Percentiles rank a stretch among this genome's conserved stretches.
Conservation (phyloP, 352 stramenopile species). For the Phytopythium chamaehyphon region DNA sequence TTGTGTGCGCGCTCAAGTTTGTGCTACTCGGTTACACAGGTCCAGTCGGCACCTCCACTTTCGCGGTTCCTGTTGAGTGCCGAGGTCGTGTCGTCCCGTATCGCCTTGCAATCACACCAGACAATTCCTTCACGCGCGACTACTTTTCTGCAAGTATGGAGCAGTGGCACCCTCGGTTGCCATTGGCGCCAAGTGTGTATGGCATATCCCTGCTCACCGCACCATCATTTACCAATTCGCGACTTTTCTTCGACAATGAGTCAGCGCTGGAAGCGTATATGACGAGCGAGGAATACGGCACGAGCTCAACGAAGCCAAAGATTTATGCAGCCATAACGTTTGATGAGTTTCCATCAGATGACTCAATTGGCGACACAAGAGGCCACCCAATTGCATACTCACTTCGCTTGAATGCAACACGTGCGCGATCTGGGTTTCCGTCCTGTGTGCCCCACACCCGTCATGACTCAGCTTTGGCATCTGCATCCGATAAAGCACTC, state of each 20-base stretch:
- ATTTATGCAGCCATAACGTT: conserved; percentile 71
- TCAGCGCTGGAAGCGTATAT: conserved; percentile 51
- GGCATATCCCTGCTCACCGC: conserved; percentile 41
- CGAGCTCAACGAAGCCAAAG: conserved; percentile 40
- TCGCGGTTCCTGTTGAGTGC: conserved; percentile 43
- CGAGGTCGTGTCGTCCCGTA: conserved; percentile 54
- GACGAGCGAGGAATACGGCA: conserved; percentile 40
- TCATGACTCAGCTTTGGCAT: conserved; percentile 9
- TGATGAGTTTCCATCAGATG: conserved; percentile 31
- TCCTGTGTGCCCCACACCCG: conserved; percentile 43
- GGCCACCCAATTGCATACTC: conserved; percentile 52
- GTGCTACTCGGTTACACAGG: conserved; percentile 49
- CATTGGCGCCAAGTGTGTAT: conserved; percentile 28
- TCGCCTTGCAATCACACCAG: conserved; percentile 68
- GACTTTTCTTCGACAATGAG: conserved; percentile 59
- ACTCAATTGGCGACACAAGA: conserved; percentile 27
- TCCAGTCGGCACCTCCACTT: conserved; percentile 22
- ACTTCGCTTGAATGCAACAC: conserved; percentile 65
- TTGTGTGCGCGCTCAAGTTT: conserved; percentile 45
- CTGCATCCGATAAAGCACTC: conserved; percentile 18
- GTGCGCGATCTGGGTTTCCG: conserved; percentile 20
- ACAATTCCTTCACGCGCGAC: conserved; percentile 59
- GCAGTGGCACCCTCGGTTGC: conserved; percentile 56
- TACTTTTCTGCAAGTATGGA: conserved; percentile 49
- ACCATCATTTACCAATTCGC: conserved; percentile 51